A percentile compares a stretch with the other conserved stretches of the same genome.
These are phyloP conservation scores for Dissophora ornata DNA, from an alignment of 192 early-diverging fungal genomes.

Conservation along the genomic window DNA sequence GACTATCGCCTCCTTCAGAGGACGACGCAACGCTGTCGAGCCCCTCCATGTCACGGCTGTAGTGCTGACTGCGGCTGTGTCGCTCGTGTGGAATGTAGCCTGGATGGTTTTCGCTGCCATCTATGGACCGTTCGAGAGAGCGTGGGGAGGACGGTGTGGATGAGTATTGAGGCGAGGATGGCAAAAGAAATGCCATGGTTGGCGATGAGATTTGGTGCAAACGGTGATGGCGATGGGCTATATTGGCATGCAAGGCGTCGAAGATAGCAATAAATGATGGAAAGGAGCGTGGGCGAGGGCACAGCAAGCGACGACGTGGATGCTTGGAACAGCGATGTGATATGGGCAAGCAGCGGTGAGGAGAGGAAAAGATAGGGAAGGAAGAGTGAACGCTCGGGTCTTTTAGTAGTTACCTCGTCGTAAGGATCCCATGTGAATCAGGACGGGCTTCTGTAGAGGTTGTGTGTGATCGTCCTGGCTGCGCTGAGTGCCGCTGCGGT, in stretches of 20 bases:
- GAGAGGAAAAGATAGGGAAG: too few species aligned
- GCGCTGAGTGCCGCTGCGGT: not conserved
- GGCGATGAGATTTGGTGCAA: too few species aligned
- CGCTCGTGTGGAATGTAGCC: slow-evolving; percentile 12
- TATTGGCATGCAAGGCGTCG: not conserved
- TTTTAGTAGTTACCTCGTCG: slow-evolving; percentile 8
- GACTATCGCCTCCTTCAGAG: too few species aligned
- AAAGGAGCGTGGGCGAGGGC: too few species aligned
- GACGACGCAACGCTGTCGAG: too few species aligned
- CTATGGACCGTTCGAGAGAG: not conserved
- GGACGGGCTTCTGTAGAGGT: too few species aligned
- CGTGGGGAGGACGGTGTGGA: slow-evolving; percentile 6
- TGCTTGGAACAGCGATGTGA: too few species aligned
- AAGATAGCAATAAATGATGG: too few species aligned
- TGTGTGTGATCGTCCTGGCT: not conserved
- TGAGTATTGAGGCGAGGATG: not conserved
- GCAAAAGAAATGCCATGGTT: not conserved
- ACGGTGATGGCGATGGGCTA: not conserved
- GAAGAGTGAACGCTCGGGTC: too few species aligned
- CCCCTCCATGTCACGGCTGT: not conserved
- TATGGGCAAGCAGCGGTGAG: too few species aligned
- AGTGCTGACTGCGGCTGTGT: not conserved
- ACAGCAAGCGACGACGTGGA: too few species aligned
- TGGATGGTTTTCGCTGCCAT: not conserved
- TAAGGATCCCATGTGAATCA: not conserved